Evolutionary conservation across 1,139 yeast genomes (phyloP).

Genomic region (Pichia cactophila): DNA sequence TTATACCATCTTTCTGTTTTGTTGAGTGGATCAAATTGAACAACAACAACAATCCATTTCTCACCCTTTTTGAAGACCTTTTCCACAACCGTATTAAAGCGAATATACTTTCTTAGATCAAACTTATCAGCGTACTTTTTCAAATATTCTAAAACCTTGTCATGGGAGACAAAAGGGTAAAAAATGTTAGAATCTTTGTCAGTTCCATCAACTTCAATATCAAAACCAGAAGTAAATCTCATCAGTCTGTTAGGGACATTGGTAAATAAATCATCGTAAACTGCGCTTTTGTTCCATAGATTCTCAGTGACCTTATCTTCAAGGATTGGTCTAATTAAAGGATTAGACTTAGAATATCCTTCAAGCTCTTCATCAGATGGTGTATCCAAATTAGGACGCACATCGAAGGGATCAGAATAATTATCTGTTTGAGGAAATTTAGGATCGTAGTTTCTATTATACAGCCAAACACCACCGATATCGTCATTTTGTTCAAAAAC

Average conservation of each 20-base stretch:
- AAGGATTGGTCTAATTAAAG: not conserved
- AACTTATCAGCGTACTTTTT: constrained; percentile 29
- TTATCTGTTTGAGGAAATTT: constrained; percentile 14
- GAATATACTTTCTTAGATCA: constrained; percentile 30
- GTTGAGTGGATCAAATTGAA: constrained; percentile 16
- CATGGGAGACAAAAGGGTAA: constrained; percentile 36
- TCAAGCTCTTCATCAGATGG: constrained; percentile 5
- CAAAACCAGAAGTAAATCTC: constrained; percentile 32
- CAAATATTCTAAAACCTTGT: constrained; percentile 24
- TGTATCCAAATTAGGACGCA: constrained; percentile 12
- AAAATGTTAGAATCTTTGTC: constrained; percentile 30
- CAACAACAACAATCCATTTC: constrained; percentile 18
- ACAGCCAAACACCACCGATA: constrained; percentile 38
- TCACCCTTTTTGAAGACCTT: constrained; percentile 25
- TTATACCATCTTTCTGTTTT: constrained; percentile 28
- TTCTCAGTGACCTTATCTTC: not conserved
- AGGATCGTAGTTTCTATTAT: constrained; percentile 13
- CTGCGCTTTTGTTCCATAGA: constrained; percentile 33
- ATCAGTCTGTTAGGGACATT: constrained; percentile 40
- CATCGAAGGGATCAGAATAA: constrained; percentile 12
- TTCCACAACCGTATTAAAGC: constrained; percentile 37
- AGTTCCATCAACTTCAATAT: constrained; percentile 5
- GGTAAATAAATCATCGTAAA: constrained; percentile 38
- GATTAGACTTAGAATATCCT: not conserved
- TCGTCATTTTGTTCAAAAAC: constrained; percentile 37